Evolutionary conservation across 2,329 filamentous ascomycete species (phyloP), one percentile per base, ranked within the genome.

Genomic region (Hypoxylon sp.): DNA sequence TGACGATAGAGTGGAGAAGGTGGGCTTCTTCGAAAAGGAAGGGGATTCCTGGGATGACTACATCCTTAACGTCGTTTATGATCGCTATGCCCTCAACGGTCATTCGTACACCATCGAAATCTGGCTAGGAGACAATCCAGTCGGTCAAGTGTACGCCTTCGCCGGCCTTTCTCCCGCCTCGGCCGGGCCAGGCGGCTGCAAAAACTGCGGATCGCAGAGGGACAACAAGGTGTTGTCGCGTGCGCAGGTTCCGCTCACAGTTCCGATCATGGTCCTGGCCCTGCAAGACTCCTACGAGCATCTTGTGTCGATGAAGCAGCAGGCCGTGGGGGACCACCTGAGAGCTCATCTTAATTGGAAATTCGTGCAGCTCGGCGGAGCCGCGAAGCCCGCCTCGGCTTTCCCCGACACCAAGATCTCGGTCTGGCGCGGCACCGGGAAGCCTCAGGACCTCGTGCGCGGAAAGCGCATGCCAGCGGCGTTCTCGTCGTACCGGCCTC

Each of bases 71-170:
- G 20, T 22, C 20, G 20, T 44, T 42, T 61, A 65, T 22, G 38
- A 61, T 32, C 51, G 58, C n/a, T 51, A 49, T 45, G 53, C 58
- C 5, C 51, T 61, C 16, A 22, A 36, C 4, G 63, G 63, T 12
- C 22, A 28, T 26, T 52, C 56, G 8, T 65, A 65, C 14, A 26
- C 46, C 8, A 50, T 65, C 14, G 18, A 56, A 7, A 58, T 65
- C 62, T 65, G 50, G 50, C 18, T 56, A 24, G 51, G 62, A 6
- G 50, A 38, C 9, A 50, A 56, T n/a, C n/a, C 53, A 8, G 40
- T 54, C 14, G 62, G 62, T 3, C 50, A 61, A 4, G 62, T 65
- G 40, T 65, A 65, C 36, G 40, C 45, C 4, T 57, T 65, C 45
- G 44, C 49, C n/a, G 51, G 46, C 12, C 32, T 52, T 7, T 16